Evolutionary conservation across 768 basidiomycete genomes (phyloP), one percentile per base, ranked within the genome.

Genomic region (Suillus decipiens): DNA sequence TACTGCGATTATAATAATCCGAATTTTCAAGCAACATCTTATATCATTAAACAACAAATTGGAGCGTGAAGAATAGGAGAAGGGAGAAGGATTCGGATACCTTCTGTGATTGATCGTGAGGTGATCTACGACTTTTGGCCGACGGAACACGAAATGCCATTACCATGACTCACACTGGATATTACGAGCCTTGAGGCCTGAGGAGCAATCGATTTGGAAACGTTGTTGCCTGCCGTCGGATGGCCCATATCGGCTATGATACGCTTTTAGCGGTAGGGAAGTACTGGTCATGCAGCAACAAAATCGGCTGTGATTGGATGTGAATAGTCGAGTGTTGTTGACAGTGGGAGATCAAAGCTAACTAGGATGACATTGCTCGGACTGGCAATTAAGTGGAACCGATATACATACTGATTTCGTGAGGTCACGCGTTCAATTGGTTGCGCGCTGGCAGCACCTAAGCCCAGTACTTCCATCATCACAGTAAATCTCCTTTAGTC

Each of bases 81-180:
- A 76, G 69, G 84, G 83, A 71, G 74, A 76, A 64, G 81, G 82
- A 28, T 82, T 83, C 73, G 78, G 82, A 65, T 89, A 87, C 71
- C 68, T 84, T 54, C 63, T 84, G 34, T 87, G 68, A 77, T 61
- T 15, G 36, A 43, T 42, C 33, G 39, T 37, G 15, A 17, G 24
- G 37, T 66, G 36, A 53, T 36, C 60, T 50, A 59, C 61, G 24
- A 34, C 15, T 45, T 22, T 28, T 34, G 19, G 19, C 2, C 22
- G 37, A 47, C 33, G 36, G 33, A 59, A 59, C 61, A 37, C 33
- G 57, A 37, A 31, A 43, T 57, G 39, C 39, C 28, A 57, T 28
- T 57, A 24, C 36, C 39, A 41, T 57, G 24, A 41, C 56, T 28
- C 6, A 34, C 42, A 45, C 33, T n/a, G 14, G n/a, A 36, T 34